A percentile compares a stretch with the other conserved stretches of the same genome.
Evolutionary conservation across 2,329 filamentous ascomycete genomes (phyloP).

Genomic region (Claviceps arundinis): DNA sequence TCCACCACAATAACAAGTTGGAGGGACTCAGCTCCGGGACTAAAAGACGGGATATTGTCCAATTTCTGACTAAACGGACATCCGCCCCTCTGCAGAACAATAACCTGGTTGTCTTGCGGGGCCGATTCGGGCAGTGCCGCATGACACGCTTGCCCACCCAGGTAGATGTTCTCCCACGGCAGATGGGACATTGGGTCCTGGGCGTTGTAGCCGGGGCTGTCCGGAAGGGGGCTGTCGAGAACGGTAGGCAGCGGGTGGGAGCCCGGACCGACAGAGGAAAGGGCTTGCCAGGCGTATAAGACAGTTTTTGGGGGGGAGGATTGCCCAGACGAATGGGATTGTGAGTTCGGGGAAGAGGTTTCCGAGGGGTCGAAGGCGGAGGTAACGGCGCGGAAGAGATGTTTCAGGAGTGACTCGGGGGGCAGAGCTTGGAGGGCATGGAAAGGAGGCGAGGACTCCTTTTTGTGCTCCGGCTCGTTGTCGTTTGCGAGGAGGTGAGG

Average conservation of each 20-base stretch:
- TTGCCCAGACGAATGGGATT: constrained; percentile 11
- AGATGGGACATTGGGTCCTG: constrained; percentile 31
- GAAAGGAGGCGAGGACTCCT: background rate
- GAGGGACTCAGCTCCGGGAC: constrained; percentile 45
- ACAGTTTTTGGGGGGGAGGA: constrained; percentile 21
- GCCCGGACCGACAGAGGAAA: constrained; percentile 40
- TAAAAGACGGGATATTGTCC: constrained; percentile 67
- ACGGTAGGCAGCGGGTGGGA: constrained; percentile 59
- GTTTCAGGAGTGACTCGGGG: constrained; percentile 30
- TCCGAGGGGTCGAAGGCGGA: constrained; percentile 28
- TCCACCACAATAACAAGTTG: constrained; percentile 71
- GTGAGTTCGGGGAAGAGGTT: constrained; percentile 17
- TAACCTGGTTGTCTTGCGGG: constrained; percentile 52
- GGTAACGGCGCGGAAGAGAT: constrained; percentile 31
- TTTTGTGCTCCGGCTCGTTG: background rate
- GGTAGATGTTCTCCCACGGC: constrained; percentile 57
- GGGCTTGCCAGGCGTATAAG: constrained; percentile 35
- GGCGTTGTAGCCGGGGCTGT: constrained; percentile 27
- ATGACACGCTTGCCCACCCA: constrained; percentile 56
- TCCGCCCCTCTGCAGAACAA: constrained; percentile 68
- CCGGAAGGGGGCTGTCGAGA: constrained; percentile 36
- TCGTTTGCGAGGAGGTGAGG: constrained; percentile 5
- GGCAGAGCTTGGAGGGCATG: constrained; percentile 5
- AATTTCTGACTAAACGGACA: constrained; percentile 81
- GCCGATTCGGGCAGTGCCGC: constrained; percentile 38